Evolutionary conservation across 108 stramenopile species (phyloP).

Genomic region (Fragilariopsis cylindrus): DNA sequence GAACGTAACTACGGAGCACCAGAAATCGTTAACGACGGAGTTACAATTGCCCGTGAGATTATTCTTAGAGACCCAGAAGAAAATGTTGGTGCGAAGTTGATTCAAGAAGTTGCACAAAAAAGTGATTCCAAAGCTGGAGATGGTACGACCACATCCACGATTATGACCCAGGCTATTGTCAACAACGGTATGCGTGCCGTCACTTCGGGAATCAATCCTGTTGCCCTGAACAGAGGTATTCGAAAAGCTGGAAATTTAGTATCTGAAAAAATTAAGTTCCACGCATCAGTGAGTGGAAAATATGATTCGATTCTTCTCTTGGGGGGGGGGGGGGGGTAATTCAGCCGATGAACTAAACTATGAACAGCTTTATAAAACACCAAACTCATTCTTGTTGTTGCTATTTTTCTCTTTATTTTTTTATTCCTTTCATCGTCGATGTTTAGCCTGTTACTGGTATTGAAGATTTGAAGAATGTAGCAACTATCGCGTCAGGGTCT

Average conservation of each 20-base stretch:
- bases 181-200: constrained; percentile 95
- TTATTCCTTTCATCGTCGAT: not conserved
- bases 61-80: constrained; percentile 84
- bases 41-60: constrained; percentile 94
- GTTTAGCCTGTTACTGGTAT: constrained; percentile 72
- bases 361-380: not conserved
- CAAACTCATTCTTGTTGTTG: not conserved
- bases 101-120: constrained; percentile 95
- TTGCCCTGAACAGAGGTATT: constrained; percentile 90
- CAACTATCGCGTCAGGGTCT: constrained; percentile 92
- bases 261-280: constrained; percentile 67
- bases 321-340: no score
- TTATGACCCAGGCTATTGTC: constrained; percentile 95
- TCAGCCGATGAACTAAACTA: no score
- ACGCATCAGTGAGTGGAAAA: constrained; percentile 74
- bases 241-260: constrained; percentile 79
- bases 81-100: constrained; percentile 91
- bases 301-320: no score
- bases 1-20: constrained; percentile 96
- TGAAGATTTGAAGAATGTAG: constrained; percentile 90
- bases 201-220: constrained; percentile 91
- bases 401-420: constrained; percentile 7
- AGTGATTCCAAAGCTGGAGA: constrained; percentile 96
- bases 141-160: constrained; percentile 96
- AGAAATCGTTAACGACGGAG: constrained; percentile 97